These are phyloP conservation scores for Wickerhamomyces pijperi DNA, from an alignment of 805 yeast species.

Conservation along the genomic window DNA sequence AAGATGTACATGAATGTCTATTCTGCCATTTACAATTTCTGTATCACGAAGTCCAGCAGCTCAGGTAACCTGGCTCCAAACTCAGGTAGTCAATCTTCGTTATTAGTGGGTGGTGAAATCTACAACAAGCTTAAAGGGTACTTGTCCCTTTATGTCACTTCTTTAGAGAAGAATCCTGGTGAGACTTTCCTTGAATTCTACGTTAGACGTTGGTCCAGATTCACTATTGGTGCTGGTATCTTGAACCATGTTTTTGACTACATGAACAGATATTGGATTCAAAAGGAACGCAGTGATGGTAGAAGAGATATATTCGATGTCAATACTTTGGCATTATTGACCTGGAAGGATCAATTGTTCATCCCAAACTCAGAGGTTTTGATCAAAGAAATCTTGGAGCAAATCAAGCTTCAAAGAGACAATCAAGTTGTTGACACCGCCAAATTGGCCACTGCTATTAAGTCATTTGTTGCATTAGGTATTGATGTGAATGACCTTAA, in stretches of 20 bases:
- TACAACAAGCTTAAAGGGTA: constrained; percentile 63
- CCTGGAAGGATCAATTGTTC: constrained; percentile 84
- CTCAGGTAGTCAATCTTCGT: constrained; percentile 23
- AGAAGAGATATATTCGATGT: constrained; percentile 84
- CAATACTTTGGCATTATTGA: constrained; percentile 72
- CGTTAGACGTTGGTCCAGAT: constrained; percentile 82
- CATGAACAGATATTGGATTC: constrained; percentile 95
- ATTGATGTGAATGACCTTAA: constrained; percentile 84
- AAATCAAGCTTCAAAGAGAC: constrained; percentile 68
- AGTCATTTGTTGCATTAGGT: constrained; percentile 81
- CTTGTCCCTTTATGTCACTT: constrained; percentile 45
- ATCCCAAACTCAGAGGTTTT: constrained; percentile 47
- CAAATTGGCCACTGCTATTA: constrained; percentile 61
- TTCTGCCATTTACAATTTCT: constrained; percentile 86
- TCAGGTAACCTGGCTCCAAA: constrained; percentile 22
- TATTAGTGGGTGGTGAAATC: constrained; percentile 81
- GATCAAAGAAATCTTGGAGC: constrained; percentile 61
- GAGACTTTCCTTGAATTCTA: constrained; percentile 75
- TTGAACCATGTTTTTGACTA: constrained; percentile 90
- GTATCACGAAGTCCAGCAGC: constrained; percentile 66
- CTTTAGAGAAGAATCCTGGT: constrained; percentile 36
- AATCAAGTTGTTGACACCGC: constrained; percentile 63
- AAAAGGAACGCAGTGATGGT: constrained; percentile 90
- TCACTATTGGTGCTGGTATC: constrained; percentile 82
- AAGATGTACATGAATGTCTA: constrained; percentile 82